Base-by-base conservation (phyloP, 208 protist species). In the Crithidia expoeki region DNA sequence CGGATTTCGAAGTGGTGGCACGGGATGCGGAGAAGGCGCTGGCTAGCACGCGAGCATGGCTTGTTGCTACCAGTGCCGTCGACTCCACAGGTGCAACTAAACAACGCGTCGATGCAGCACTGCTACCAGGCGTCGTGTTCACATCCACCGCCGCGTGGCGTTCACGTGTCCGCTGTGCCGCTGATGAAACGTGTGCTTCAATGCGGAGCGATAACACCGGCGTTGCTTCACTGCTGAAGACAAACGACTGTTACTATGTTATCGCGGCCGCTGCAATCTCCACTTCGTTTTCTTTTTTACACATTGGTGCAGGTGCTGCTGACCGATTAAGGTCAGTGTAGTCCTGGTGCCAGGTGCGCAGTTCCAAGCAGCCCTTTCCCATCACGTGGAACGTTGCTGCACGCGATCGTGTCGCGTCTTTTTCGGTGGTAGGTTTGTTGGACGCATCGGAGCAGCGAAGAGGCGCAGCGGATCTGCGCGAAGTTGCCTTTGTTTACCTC, bases 1-100 rank as follows among this genome's bases (percentile, higher is more conserved):
- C 42, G 1, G 52, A 60, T 21, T 25, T 72, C 32, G 67, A 72
- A 17, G 67, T 72, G 16, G 67, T 58, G 25, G 67, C 67, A 32
- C 55, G 30, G 0, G 34, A 25, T 21, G 25, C 67, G 2, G 56
- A 46, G 0, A 57, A 72, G 57, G 67, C 67, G 5, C 7, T 44
- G 40, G 25, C 33, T 11, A n/a, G 11, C 21, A 72, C 67, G 27
- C 55, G 21, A 23, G 32, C 42, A 32, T 72, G 67, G 67, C 42
- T 72, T 0, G 30, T 4, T 30, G 46, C 27, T 27, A 25, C 58
- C 0, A 2, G 36, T 12, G 36, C 5, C 36, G 36, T 14, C 5
- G 5, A 14, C 36, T 5, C 36, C 36, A 40, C 9, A 40, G 36
- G 36, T 11, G 0, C 2, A 3, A 5, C 7, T 2, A 32, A 30